These are phyloP conservation scores for Daphne laureola DNA, from an alignment of 441 rosid genomes.

Conservation along the genomic window DNA sequence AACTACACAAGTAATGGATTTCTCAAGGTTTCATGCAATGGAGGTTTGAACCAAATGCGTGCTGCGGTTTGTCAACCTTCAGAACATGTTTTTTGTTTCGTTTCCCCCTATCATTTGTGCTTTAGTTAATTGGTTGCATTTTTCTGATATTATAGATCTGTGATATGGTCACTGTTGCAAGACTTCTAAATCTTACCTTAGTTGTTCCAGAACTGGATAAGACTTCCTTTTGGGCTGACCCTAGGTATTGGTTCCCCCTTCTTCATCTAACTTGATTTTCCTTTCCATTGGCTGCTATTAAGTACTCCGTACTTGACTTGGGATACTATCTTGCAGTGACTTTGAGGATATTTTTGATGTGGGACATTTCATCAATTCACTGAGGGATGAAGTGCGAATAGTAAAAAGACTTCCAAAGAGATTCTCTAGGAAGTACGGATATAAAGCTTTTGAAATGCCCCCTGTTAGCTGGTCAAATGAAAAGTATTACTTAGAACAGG, in stretches of 20 bases:
- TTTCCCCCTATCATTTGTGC: conserved; percentile 7
- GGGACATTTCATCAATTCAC: conserved; percentile 80
- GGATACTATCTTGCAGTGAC: conserved; percentile 50
- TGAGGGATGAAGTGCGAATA: conserved; percentile 90
- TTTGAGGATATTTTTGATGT: conserved; percentile 95
- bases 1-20: conserved; percentile 81
- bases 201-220: conserved; percentile 96
- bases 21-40: conserved; percentile 86
- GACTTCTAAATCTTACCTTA: conserved; percentile 87
- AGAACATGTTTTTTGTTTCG: conserved; percentile 12
- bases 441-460: conserved; percentile 61
- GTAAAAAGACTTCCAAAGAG: conserved; percentile 81
- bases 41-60: conserved; percentile 99
- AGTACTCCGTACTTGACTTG: conserved; percentile 15
- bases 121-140: conserved; percentile 17
- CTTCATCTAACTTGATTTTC: neutral
- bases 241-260: conserved; percentile 46
- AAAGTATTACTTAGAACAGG: conserved; percentile 87
- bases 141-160: conserved; percentile 49
- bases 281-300: conserved; percentile 3
- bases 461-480: conserved; percentile 99
- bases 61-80: conserved; percentile 64
- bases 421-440: conserved; percentile 49
- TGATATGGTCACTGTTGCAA: conserved; percentile 91
- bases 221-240: conserved; percentile 96